Evolutionary conservation across 805 yeast genomes (phyloP), one percentile per base, ranked within the genome.

Genomic region (Pichia kluyveri): DNA sequence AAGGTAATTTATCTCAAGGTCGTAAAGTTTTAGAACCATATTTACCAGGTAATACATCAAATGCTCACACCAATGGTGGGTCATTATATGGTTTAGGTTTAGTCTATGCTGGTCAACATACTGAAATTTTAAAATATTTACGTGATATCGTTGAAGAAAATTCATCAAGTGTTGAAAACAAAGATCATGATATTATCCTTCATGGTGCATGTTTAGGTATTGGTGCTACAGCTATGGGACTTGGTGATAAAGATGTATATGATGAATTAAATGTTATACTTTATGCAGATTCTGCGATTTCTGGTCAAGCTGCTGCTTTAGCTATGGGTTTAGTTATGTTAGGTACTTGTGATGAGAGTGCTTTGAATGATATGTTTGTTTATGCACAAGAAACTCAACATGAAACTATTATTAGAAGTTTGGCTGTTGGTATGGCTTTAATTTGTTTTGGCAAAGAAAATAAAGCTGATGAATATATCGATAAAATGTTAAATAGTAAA

Each of bases 181-280:
- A 76, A 49, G 88, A 83, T 55, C 72, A 80, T 26, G 97, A 90
- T 60, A 88, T 89, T 38, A 76, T 89, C 56, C 75, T 89, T 51
- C 98, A 93, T 62, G 99, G 99, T 65, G 98, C 97, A 8, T 84
- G 93, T 55, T 76, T 93, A 45, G 99, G 99, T 60, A 74, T 84
- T 44, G 98, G 97, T 70, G 87, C 91, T 43, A 96, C 99, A 8
- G 97, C 95, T 32, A 89, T 93, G 97, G 96, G 91, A 1, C 77
- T 91, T 36, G 81, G 82, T 42, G 82, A 83, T 62, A 80, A 72
- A 51, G 74, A 77, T 42, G 75, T 88, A 41, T 89, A 85, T 60
- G 95, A 87, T 54, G 86, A 86, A 47, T 75, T 93, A 61, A 85
- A 83, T 60, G 86, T 82, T 43, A 87, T 91, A 5, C 70, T 93